Conservation (phyloP, 208 protist genomes). For the Phytomonas sp. region DNA sequence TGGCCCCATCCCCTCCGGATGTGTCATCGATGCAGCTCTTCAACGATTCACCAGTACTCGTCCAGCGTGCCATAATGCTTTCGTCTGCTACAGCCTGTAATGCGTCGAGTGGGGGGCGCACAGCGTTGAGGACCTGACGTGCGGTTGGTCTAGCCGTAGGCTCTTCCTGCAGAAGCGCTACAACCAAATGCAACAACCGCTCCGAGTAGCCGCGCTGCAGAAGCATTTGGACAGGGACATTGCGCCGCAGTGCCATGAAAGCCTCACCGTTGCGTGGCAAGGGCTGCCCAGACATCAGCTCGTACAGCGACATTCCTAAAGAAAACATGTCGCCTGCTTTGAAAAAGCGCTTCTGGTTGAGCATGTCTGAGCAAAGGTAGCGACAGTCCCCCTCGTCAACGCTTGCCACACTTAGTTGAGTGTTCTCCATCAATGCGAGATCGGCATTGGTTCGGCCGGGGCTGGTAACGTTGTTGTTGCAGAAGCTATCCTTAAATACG, state of each 20-base stretch:
- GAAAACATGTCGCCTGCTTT: constrained; percentile 87
- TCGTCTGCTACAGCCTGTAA: not conserved
- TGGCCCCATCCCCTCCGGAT: not conserved
- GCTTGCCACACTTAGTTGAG: constrained; percentile 60
- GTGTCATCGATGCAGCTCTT: not conserved
- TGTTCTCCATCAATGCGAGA: constrained; percentile 10
- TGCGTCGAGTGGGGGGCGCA: constrained; percentile 32
- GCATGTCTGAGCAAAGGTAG: constrained; percentile 87
- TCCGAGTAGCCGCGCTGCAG: constrained; percentile 50
- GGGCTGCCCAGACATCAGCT: constrained; percentile 73
- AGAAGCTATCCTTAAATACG: not conserved
- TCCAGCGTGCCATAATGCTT: constrained; percentile 9
- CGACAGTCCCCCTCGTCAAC: constrained; percentile 88
- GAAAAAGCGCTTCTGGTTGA: constrained; percentile 80
- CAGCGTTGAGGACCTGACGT: constrained; percentile 48
- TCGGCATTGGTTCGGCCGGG: not conserved
- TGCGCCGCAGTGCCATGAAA: constrained; percentile 52
- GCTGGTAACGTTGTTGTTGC: not conserved
- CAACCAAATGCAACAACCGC: constrained; percentile 39
- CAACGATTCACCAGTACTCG: not conserved
- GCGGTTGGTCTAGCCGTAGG: constrained; percentile 57
- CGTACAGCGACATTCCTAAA: constrained; percentile 87
- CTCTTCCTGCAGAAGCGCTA: constrained; percentile 37
- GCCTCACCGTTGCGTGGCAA: constrained; percentile 70
- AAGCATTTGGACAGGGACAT: constrained; percentile 33